Evolutionary conservation across 2,329 filamentous ascomycete species (phyloP).

Genomic region (Botryotinia convoluta): DNA sequence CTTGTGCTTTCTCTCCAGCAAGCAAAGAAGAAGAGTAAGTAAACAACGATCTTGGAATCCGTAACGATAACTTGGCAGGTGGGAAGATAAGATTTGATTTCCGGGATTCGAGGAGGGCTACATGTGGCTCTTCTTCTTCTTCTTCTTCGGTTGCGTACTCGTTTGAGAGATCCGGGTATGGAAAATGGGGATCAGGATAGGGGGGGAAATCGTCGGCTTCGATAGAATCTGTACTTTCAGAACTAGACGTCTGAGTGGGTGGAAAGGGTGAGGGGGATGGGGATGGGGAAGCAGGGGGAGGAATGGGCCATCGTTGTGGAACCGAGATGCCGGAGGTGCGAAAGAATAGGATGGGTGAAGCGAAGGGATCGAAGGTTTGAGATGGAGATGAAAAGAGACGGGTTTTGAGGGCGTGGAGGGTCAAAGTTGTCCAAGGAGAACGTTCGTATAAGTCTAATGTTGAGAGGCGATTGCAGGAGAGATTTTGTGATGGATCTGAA

Average conservation of each 20-base stretch:
- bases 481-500: background rate
- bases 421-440: constrained; percentile 24
- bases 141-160: background rate
- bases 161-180: background rate
- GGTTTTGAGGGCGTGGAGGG: constrained; percentile 39
- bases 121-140: background rate
- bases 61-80: constrained; percentile 25
- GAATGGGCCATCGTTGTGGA: constrained; percentile 28
- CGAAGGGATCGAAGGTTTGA: constrained; percentile 58
- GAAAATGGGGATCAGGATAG: background rate
- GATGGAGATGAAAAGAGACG: constrained; percentile 50
- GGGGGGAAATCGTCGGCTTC: background rate
- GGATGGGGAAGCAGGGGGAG: constrained; percentile 11
- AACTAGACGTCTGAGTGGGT: background rate
- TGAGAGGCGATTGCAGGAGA: background rate
- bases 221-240: background rate
- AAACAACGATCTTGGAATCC: constrained; percentile 32
- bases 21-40: constrained; percentile 17
- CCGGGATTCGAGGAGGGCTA: constrained; percentile 15
- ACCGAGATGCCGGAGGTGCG: constrained; percentile 46
- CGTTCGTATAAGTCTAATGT: background rate
- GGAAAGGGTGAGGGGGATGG: background rate
- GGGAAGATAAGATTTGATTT: constrained; percentile 33
- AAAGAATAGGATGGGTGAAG: constrained; percentile 58
- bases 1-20: background rate